A percentile compares a stretch with the other conserved stretches of the same genome.
phyloP scores from a whole-genome alignment of 2,329 filamentous ascomycete genomes.

The Pestalotiopsis sp. region DNA sequence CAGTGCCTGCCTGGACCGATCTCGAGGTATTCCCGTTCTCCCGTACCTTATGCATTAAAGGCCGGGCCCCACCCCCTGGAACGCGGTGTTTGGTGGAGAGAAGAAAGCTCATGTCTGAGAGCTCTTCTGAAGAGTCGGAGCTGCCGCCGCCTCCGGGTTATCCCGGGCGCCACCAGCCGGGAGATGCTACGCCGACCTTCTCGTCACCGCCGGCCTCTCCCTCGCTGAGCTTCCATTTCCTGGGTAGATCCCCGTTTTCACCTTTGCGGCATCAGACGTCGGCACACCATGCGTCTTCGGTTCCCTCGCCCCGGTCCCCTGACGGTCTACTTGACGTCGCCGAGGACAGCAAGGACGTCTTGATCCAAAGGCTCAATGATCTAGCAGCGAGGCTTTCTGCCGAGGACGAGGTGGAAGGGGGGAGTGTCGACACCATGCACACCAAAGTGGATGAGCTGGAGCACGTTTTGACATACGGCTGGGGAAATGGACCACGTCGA shows the following conservation, averaged over 20 bases:
- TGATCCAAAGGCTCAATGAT: conserved; percentile 44
- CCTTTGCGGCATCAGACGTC: conserved; percentile 26
- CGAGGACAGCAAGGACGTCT: conserved; percentile 44
- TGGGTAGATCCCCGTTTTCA: conserved; percentile 31
- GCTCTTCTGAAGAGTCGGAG: conserved; percentile 11
- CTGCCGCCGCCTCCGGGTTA: conserved; percentile 23
- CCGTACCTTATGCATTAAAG: background rate
- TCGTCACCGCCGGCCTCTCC: conserved; percentile 28
- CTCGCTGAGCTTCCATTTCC: conserved; percentile 27
- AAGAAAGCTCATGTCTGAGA: conserved; percentile 7
- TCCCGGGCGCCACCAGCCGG: conserved; percentile 19
- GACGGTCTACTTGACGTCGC: conserved; percentile 28
- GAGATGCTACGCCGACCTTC: conserved; percentile 21
- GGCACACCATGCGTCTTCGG: conserved; percentile 21
- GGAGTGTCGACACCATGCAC: conserved; percentile 39
- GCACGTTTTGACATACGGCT: conserved; percentile 21
- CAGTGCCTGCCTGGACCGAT: background rate
- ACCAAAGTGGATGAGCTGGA: conserved; percentile 48
- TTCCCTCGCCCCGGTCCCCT: conserved; percentile 21
- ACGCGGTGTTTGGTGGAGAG: background rate
- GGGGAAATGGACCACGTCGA: conserved; percentile 12
- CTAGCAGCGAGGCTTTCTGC: conserved; percentile 25
- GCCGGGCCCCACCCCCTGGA: background rate
- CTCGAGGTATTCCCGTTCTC: background rate
- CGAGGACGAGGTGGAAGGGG: conserved; percentile 26